A percentile compares a stretch with the other conserved stretches of the same genome.
Conservation (phyloP, 768 basidiomycete species). For the Wakefieldia striispora region DNA sequence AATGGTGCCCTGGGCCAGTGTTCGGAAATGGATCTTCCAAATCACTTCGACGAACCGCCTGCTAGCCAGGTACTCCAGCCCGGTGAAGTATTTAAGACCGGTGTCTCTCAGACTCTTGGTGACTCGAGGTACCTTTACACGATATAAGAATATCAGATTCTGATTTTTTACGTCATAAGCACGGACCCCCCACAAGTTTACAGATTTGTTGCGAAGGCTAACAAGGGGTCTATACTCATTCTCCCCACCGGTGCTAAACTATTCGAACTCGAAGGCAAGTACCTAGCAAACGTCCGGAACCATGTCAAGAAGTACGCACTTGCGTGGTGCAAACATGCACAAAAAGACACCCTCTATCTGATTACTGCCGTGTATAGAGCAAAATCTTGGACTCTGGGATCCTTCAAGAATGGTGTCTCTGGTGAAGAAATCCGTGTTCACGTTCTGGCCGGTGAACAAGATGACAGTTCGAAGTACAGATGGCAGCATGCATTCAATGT, state of each 20-base stretch:
- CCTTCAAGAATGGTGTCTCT: neutral
- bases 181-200: neutral
- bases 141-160: too few relatives aligned
- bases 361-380: slow-evolving; percentile 29
- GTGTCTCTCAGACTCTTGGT: too few relatives aligned
- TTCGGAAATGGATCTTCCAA: too few relatives aligned
- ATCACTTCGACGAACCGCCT: too few relatives aligned
- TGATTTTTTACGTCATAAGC: neutral
- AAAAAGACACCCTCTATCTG: slow-evolving; percentile 19
- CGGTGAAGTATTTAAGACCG: too few relatives aligned
- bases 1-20: too few relatives aligned
- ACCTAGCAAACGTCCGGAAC: neutral
- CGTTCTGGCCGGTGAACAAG: too few relatives aligned
- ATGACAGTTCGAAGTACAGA: too few relatives aligned
- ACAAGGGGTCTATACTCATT: slow-evolving; percentile 27
- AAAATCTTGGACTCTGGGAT: slow-evolving; percentile 24
- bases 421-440: too few relatives aligned
- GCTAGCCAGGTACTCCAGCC: neutral
- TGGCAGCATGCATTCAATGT: neutral
- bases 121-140: too few relatives aligned
- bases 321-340: slow-evolving; percentile 26
- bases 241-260: slow-evolving; percentile 27
- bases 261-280: slow-evolving; percentile 15
- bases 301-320: slow-evolving; percentile 16
- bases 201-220: neutral